Percentiles rank a stretch among this genome's conserved stretches.
Evolutionary conservation across 345 rosid species (phyloP).

Genomic region (Citrus reticulata): DNA sequence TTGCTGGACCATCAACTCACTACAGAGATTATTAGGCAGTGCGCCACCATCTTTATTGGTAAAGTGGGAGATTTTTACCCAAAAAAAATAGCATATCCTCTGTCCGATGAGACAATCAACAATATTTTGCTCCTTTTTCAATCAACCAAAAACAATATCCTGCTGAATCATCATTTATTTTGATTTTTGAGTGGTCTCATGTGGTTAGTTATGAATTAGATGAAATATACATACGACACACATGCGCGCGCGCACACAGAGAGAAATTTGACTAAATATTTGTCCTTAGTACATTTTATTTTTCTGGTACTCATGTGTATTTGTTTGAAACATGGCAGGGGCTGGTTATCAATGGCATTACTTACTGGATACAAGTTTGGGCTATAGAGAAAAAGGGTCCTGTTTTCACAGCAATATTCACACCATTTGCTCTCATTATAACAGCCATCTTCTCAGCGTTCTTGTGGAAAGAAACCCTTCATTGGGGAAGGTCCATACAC

Average conservation of each 20-base stretch:
- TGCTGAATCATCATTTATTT: not conserved
- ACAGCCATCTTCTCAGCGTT: constrained; percentile 64
- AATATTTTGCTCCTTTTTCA: too few relatives aligned
- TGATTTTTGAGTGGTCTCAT: not conserved
- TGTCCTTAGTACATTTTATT: too few relatives aligned
- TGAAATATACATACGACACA: too few relatives aligned
- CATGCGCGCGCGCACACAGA: too few relatives aligned
- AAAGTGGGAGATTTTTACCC: not conserved
- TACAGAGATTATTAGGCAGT: not conserved
- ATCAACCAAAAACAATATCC: not conserved
- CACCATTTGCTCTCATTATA: constrained; percentile 75
- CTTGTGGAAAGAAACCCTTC: constrained; percentile 64
- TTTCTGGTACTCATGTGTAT: not conserved
- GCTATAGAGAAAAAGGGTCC: constrained; percentile 83
- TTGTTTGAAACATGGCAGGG: constrained; percentile 46
- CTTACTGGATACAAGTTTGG: constrained; percentile 92
- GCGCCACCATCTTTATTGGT: not conserved
- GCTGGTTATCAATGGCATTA: constrained; percentile 55
- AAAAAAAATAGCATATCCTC: not conserved
- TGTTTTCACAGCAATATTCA: constrained; percentile 69
- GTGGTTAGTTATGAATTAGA: not conserved
- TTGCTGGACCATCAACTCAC: not conserved
- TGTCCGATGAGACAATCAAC: not conserved
- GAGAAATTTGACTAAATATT: too few relatives aligned
- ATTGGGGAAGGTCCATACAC: constrained; percentile 60